Evolutionary conservation across 2,329 filamentous ascomycete species (phyloP).

Genomic region (Aaosphaeria arxii): DNA sequence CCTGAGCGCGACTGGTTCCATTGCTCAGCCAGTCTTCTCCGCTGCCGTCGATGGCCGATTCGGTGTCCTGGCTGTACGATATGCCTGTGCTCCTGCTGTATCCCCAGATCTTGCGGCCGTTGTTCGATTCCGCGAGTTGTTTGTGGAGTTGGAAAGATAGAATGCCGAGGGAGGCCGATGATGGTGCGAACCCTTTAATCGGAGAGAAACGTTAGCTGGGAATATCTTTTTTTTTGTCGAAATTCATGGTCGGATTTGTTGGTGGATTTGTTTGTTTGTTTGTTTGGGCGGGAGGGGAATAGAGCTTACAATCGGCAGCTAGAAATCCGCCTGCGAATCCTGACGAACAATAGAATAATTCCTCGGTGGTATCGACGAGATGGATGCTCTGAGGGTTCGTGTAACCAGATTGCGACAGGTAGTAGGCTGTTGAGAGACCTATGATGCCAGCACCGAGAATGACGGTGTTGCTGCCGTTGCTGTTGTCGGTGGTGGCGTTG

Average conservation of each 20-base stretch:
- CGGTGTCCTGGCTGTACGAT: constrained; percentile 52
- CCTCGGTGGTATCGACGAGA: constrained; percentile 55
- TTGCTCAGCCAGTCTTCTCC: constrained; percentile 65
- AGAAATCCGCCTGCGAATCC: constrained; percentile 73
- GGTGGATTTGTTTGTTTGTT: neutral
- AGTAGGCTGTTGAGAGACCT: constrained; percentile 55
- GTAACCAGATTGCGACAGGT: constrained; percentile 52
- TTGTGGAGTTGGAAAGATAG: constrained; percentile 69
- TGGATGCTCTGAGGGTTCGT: constrained; percentile 49
- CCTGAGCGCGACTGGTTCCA: constrained; percentile 61
- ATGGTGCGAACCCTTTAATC: constrained; percentile 53
- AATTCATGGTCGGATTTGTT: neutral
- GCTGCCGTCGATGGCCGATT: constrained; percentile 39
- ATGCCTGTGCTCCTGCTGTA: constrained; percentile 57
- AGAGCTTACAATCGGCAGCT: constrained; percentile 60
- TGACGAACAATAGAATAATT: constrained; percentile 71
- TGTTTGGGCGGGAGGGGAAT: neutral
- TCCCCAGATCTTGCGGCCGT: constrained; percentile 59
- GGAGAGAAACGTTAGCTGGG: neutral
- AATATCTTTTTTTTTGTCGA: neutral
- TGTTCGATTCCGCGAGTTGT: constrained; percentile 58
- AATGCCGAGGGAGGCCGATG: constrained; percentile 57
- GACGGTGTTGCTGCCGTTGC: constrained; percentile 17
- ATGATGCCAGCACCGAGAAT: constrained; percentile 47
- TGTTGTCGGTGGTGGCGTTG: no score